Base-by-base conservation (phyloP, 1,284 basidiomycete genomes). In the Phellinidium pouzarii region DNA sequence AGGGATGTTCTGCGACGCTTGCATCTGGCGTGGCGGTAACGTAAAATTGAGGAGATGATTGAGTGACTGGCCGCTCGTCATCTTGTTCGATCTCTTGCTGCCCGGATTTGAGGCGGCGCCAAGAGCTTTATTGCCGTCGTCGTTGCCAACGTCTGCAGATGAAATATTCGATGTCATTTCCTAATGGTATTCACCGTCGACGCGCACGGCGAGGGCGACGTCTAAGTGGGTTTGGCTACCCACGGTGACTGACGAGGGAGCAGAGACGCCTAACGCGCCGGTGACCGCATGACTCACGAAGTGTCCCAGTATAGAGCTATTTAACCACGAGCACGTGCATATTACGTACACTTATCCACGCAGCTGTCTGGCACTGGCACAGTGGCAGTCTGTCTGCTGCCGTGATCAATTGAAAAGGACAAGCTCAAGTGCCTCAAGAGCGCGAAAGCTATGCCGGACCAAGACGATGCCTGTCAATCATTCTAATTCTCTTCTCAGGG, bases 41-140 rank as follows among this genome's bases (percentile, higher is more conserved):
- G 84, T 82, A 68, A 93, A 93, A 68, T 89, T 91, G 65, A 93
- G 84, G 60, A 89, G 80, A 68, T 89, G 80, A 64, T 87, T 86
- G 60, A 87, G 64, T 51, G 78, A 74, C 68, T 84, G 80, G 56
- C 72, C 73, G 19, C 80, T 73, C 36, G 77, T 73, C 78, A 80
- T 54, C 78, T 88, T 87, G 59, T 73, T 65, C 40, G 75, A 65
- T 62, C 81, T 80, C 67, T 81, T 81, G 65, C 25, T 14, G 23
- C 46, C 41, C 23, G 29, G 17, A 26, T 26, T 27, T 29, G 29
- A 26, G 19, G 44, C 37, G 42, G 46, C 38, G 22, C n/a, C 17
- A 27, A 22, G 20, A 46, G 50, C 37, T 22, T 52, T 46, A 11
- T 47, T 44, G n/a, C 17, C n/a, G 23, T 54, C 29, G 31, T 31